Evolutionary conservation across 2,329 filamentous ascomycete genomes (phyloP).

Genomic region (Chrysosporium queenslandicum): DNA sequence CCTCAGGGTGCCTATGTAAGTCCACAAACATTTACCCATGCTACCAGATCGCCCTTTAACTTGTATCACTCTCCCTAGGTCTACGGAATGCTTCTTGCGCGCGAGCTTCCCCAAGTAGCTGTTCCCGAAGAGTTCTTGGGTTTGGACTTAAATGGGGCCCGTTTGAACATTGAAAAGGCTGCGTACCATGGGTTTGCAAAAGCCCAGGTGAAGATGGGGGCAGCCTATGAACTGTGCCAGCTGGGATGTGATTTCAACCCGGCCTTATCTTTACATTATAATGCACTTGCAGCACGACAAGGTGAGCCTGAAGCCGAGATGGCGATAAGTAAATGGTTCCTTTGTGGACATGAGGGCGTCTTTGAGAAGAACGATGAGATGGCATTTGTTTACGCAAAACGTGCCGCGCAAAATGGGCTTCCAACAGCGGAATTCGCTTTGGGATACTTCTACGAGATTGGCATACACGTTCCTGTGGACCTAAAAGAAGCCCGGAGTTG

Average conservation of each 20-base stretch:
- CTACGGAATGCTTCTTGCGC: constrained; percentile 84
- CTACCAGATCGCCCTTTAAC: background rate
- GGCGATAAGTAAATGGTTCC: constrained; percentile 95
- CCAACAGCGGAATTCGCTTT: constrained; percentile 91
- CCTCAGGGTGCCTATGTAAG: constrained; percentile 79
- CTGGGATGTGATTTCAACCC: constrained; percentile 92
- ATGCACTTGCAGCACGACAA: constrained; percentile 81
- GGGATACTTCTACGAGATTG: constrained; percentile 96
- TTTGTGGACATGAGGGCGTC: constrained; percentile 84
- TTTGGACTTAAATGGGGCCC: constrained; percentile 61
- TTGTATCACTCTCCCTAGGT: constrained; percentile 37
- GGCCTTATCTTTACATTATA: constrained; percentile 86
- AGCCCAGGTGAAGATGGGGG: constrained; percentile 93
- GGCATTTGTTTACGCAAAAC: constrained; percentile 80
- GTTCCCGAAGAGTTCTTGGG: constrained; percentile 64
- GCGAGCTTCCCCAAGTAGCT: constrained; percentile 81
- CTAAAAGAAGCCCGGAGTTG: constrained; percentile 72
- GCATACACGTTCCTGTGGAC: constrained; percentile 79
- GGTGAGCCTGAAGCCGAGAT: constrained; percentile 90
- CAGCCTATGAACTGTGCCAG: constrained; percentile 88
- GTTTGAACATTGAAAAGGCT: constrained; percentile 88
- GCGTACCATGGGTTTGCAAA: constrained; percentile 94
- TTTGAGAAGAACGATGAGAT: constrained; percentile 94
- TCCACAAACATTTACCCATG: constrained; percentile 11
- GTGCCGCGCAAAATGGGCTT: constrained; percentile 71